Evolutionary conservation across 2,329 filamentous ascomycete species (phyloP), one percentile per base, ranked within the genome.

Genomic region (Pestalotiopsis sp.): DNA sequence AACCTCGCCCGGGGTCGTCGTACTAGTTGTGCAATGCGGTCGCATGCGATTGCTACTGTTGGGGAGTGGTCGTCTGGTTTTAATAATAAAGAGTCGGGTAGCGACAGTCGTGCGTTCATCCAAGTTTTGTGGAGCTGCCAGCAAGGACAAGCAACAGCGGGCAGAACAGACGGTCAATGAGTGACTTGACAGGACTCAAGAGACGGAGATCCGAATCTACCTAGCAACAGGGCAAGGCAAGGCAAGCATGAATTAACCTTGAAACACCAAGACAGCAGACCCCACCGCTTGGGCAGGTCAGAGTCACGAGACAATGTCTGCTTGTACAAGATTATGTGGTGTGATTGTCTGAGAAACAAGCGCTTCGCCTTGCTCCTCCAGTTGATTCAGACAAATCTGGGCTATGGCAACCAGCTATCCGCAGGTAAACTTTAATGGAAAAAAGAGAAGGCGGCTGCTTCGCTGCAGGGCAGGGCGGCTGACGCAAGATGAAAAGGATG

Each of bases 311-410:
- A 14, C 44, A 35, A 59, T 44, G 64, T 56, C 52, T 52, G 44
- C 17, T 66, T 66, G 57, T 57, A 39, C 57, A 55, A 52, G 65
- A 62, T 40, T 57, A 26, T n/a, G 26, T 35, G 22, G 20, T 38
- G 56, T 24, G n/a, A 5, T 11, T 58, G 65, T 66, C 62, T 66
- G 60, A 55, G 40, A 62, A 66, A 62, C 65, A 60, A 61, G 40
- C 20, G n/a, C 30, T 35, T 55, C 24, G 35, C 56, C 20, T 40
- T 44, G 38, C 24, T 17, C 30, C 22, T 14, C 24, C n/a, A 11
- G 17, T 26, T 59, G 30, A 14, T 59, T 52, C 44, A 52, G 44
- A 52, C 20, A n/a, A 52, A n/a, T n/a, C 20, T n/a, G 17, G 44
- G 44, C 44, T 52, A 52, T 52, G 44, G 44, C 44, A 20, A 20